A percentile compares a stretch with the other conserved stretches of the same genome.
Evolutionary conservation across 345 rosid genomes (phyloP).

Genomic region (Combretum micranthum): DNA sequence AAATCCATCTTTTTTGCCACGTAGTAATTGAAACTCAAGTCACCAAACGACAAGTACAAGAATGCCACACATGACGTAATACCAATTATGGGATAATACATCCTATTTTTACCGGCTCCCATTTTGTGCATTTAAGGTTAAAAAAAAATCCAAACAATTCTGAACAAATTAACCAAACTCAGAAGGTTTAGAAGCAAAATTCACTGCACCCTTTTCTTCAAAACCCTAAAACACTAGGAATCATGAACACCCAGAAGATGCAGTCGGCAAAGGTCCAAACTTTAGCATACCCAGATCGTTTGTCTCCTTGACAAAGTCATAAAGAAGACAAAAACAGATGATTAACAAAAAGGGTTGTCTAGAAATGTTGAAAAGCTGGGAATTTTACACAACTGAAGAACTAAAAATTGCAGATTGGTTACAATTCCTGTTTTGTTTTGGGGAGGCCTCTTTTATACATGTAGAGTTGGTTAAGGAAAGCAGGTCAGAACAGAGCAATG

Average conservation of each 20-base stretch:
- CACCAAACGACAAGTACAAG: slow-evolving; percentile 78
- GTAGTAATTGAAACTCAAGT: slow-evolving; percentile 30
- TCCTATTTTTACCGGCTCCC: slow-evolving; percentile 48
- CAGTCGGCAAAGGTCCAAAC: neutral
- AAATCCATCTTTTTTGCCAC: slow-evolving; percentile 36
- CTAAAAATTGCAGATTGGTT: too few relatives aligned
- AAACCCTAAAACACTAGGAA: neutral
- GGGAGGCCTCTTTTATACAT: too few relatives aligned
- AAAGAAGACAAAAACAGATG: too few relatives aligned
- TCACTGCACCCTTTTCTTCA: neutral
- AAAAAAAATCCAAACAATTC: slow-evolving; percentile 7
- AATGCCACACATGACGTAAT: slow-evolving; percentile 72
- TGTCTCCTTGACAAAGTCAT: too few relatives aligned
- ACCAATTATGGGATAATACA: slow-evolving; percentile 62
- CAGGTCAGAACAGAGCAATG: too few relatives aligned
- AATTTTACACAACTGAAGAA: too few relatives aligned
- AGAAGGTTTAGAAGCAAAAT: slow-evolving; percentile 8
- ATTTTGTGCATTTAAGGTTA: slow-evolving; percentile 19
- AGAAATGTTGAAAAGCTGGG: too few relatives aligned
- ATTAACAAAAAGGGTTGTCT: too few relatives aligned
- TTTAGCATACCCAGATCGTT: neutral
- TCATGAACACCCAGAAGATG: neutral
- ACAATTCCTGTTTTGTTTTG: too few relatives aligned
- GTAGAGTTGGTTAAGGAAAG: too few relatives aligned
- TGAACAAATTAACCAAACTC: slow-evolving; percentile 6